Base-by-base conservation (phyloP, 106 monocot genomes). In the Platanthera guangdongensis region DNA sequence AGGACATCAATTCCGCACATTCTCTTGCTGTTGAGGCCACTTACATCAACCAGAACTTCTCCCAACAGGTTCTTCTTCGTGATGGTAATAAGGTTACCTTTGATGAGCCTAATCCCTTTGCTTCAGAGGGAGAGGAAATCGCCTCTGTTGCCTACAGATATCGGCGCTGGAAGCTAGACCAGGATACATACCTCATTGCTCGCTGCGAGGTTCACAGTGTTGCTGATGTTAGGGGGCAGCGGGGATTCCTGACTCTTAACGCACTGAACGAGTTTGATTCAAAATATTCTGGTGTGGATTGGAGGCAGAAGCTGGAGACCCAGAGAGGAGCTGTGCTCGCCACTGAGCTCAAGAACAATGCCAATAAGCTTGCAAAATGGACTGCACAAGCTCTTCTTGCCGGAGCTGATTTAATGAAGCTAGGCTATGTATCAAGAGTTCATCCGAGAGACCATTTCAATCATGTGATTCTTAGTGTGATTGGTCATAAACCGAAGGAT, bases 261-360 rank as follows among this genome's bases (percentile, higher is more conserved):
- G 96, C 93, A 0, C 84, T 97, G 47, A 97, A 94, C 67, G 96
- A 97, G 81, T 97, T 97, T 67, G 96, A 97, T 72, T 82, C 96
- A 8, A 90, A 95, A 80, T 84, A 87, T 70, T 79, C 96, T 2
- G 93, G 93, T 6, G 93, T 97, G 14, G 96, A 97, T 63, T 97
- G 96, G 96, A 80, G 93, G 76, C 84, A 97, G 91, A 97, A 97
- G 85, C 89, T 97, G 12, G 96, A 97, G 83, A 97, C 96, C 5
- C 96, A 97, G 80, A 81, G 85, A 54, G 96, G 96, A 8, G 96
- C 96, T 16, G 96, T 97, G n/a, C 91, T 97, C 19, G 96, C 93
- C 9, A 97, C 93, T 19, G 96, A 97, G 81, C 87, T 97, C 22
- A 97, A 97, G 89, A 93, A 97, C 83, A 97, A 97, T 70, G 87